Base-by-base conservation (phyloP, 495 filamentous ascomycete species). In the Cairneyella variabilis region DNA sequence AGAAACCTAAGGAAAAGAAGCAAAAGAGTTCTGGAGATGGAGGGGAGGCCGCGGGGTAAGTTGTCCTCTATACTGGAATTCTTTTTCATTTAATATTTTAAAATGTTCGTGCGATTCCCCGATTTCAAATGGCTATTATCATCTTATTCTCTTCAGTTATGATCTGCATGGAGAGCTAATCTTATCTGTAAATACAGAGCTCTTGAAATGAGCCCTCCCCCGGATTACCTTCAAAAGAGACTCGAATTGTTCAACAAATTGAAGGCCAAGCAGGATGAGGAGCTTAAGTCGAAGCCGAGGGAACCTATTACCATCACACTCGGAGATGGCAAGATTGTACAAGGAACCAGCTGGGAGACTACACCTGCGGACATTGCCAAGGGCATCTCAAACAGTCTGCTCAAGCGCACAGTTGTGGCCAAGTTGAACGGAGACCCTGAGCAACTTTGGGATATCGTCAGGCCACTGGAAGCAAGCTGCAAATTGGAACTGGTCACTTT, bases 381-480 rank as follows among this genome's bases (percentile, higher is more conserved):
- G 49, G 72, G 73, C 16, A 84, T 90, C 48, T 83, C 79, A 59
- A 89, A 89, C 68, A 81, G 75, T 44, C 66, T 90, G 51, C 78
- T 79, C 59, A 83, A 90, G 65, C 83, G 85, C 60, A 83, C 83
- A 45, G 87, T 97, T 17, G 83, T 97, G 60, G 82, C 91, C 5
- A 85, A 83, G 64, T 76, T 98, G 45, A 85, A 97, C 61, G 87
- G 81, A 3, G 73, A 80, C 49, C 60, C 62, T 28, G 57, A 62
- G 11, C 78, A 84, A 47, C 73, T 97, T 20, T 98, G 92, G 93
- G 93, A 98, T 73, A 68, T 98, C 28, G 87, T 89, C 54, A 78
- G 93, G 49, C 92, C 95, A 4, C 72, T 98, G 36, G 95, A 97
- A 70, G 75, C 76, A 62, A 83, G 77, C 65, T 91, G 87, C 71